phyloP scores from a whole-genome alignment of 2,329 filamentous ascomycete species.

The Mariannaea elegans region DNA sequence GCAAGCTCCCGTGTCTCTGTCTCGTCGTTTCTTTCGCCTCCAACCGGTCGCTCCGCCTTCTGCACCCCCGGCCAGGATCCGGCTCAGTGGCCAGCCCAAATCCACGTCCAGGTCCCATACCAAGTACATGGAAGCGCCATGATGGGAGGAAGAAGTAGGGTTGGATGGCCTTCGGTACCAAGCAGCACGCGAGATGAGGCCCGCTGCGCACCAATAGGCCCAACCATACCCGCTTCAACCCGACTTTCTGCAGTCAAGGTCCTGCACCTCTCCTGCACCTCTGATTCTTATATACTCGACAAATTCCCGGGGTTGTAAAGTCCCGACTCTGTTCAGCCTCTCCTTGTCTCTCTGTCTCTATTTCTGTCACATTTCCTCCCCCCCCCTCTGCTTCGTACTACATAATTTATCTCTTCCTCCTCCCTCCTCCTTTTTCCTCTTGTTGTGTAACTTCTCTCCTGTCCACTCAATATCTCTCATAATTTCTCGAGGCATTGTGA shows the following conservation, averaged over 20 bases:
- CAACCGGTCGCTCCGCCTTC: conserved; percentile 9
- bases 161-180: conserved; percentile 27
- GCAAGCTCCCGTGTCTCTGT: conserved; percentile 35
- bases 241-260: conserved; percentile 30
- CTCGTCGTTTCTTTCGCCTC: conserved; percentile 28
- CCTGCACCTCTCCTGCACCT: conserved; percentile 26
- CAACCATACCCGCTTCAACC: conserved; percentile 35
- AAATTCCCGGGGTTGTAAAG: conserved; percentile 31
- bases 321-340: conserved; percentile 33
- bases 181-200: conserved; percentile 38
- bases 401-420: not conserved
- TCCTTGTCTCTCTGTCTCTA: conserved; percentile 3
- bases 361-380: not conserved
- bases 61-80: conserved; percentile 17
- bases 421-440: not conserved
- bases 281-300: conserved; percentile 39
- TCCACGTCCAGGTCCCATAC: conserved; percentile 26
- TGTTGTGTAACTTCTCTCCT: not conserved
- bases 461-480: not conserved
- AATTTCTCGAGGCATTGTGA: not conserved
- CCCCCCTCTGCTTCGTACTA: no score
- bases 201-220: conserved; percentile 35
- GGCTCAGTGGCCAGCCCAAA: conserved; percentile 19
- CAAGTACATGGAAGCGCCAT: conserved; percentile 10
- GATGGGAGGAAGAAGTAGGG: conserved; percentile 11